Base-by-base conservation (phyloP, 176 grass and related monocot species). In the Eleusine coracana region DNA sequence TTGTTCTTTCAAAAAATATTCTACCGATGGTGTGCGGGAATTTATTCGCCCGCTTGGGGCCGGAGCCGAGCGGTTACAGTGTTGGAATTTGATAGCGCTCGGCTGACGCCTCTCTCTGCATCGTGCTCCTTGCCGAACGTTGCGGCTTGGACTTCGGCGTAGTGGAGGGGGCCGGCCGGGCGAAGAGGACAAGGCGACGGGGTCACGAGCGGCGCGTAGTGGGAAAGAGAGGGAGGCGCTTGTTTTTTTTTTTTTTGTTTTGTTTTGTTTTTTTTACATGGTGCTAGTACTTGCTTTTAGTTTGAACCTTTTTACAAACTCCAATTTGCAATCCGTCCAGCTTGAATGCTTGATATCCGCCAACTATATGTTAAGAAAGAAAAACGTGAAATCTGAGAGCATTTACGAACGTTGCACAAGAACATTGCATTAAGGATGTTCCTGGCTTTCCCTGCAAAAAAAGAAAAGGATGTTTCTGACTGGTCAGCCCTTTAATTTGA, bases 111-210 rank as follows among this genome's bases (percentile, higher is more conserved):
- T 41, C 15, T 5, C 51, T 50, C 58, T 20, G 78, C 87, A 42
- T 45, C 51, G 79, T 73, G 83, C 17, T 82, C 67, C 40, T 75
- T 25, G 75, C 84, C 84, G 80, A 87, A 90, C 84, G 88, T 83
- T 87, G 5, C 69, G 84, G 79, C 84, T 54, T 28, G 80, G 88
- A 87, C 80, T 86, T 12, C 64, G 58, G 31, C 71, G 58, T 51
- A 18, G 83, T 77, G 75, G 79, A 54, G 34, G 21, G 51, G 15
- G 67, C 14, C 42, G 16, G 66, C 25, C 49, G 36, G 42, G 41
- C 8, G 63, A 81, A 51, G 42, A 48, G 68, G 88, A 86, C 84
- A 79, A 54, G 71, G 39, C 13, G 59, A 25, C 28, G 67, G 49
- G 17, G 74, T 86, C 88, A 90, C 88, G 79, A 73, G 83, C 66